Evolutionary conservation across 306 rosid species (phyloP).

Genomic region (Fragaria iinumae): DNA sequence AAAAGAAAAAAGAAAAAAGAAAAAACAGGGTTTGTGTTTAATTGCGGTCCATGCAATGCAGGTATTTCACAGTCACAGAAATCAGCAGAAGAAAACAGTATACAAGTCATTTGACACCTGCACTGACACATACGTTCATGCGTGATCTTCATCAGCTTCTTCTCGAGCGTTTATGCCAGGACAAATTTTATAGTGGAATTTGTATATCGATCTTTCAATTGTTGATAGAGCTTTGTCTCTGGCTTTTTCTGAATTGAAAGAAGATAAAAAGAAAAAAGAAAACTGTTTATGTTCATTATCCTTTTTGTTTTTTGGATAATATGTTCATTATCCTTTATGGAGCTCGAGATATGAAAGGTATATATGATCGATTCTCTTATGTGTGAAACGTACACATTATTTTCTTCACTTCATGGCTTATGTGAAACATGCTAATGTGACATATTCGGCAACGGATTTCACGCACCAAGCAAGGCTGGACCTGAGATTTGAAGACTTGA

Average conservation of each 20-base stretch:
- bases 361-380: not conserved
- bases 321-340: not conserved
- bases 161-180: not conserved
- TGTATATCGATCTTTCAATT: not conserved
- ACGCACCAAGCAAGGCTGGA: no score
- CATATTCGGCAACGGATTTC: no score
- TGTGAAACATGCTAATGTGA: not conserved
- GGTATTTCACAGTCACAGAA: not conserved
- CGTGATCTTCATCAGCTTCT: not conserved
- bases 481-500: no score
- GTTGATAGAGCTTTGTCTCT: not conserved
- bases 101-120: not conserved
- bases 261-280: not conserved
- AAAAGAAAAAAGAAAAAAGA: not conserved
- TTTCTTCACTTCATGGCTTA: not conserved
- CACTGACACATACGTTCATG: not conserved
- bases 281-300: not conserved
- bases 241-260: not conserved
- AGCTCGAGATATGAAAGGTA: not conserved
- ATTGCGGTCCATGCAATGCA: constrained; percentile 2
- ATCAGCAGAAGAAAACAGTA: not conserved
- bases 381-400: not conserved
- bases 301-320: not conserved
- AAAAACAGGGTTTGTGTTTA: not conserved
- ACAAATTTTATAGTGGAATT: not conserved